These are phyloP conservation scores for Yamadazyma friedrichii DNA, from an alignment of 1,139 yeast species.

Conservation along the genomic window DNA sequence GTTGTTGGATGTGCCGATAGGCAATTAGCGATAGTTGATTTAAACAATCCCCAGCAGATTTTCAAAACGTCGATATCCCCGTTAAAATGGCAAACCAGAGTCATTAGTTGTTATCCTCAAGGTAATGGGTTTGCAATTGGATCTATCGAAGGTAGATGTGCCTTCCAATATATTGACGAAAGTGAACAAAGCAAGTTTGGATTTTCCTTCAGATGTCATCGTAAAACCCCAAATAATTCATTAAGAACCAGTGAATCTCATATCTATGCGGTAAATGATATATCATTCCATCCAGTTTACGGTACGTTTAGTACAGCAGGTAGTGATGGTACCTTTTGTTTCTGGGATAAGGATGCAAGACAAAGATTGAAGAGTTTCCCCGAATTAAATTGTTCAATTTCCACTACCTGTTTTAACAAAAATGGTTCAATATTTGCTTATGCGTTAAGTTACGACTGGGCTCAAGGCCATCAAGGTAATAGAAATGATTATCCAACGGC, in stretches of 20 bases:
- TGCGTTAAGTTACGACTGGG: slow-evolving; percentile 94
- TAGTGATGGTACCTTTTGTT: slow-evolving; percentile 88
- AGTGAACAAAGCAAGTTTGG: slow-evolving; percentile 68
- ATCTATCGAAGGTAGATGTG: slow-evolving; percentile 94
- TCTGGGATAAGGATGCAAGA: slow-evolving; percentile 95
- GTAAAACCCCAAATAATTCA: slow-evolving; percentile 49
- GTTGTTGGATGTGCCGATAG: slow-evolving; percentile 94
- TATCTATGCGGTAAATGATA: slow-evolving; percentile 75
- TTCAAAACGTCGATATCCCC: slow-evolving; percentile 80
- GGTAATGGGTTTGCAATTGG: slow-evolving; percentile 94
- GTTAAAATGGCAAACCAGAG: slow-evolving; percentile 85
- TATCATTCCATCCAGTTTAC: slow-evolving; percentile 82
- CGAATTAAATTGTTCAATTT: slow-evolving; percentile 66
- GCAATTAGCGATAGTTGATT: slow-evolving; percentile 72
- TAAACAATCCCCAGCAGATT: slow-evolving; percentile 80
- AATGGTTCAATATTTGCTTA: slow-evolving; percentile 87
- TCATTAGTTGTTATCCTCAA: slow-evolving; percentile 78
- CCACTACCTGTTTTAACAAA: slow-evolving; percentile 78
- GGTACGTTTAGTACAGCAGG: slow-evolving; percentile 96
- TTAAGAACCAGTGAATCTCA: slow-evolving; percentile 46
- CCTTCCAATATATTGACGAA: slow-evolving; percentile 91
- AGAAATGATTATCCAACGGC: slow-evolving; percentile 72
- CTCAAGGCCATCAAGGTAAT: slow-evolving; percentile 80
- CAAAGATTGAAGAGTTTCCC: slow-evolving; percentile 86
- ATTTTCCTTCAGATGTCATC: slow-evolving; percentile 93